Evolutionary conservation across 2,329 filamentous ascomycete species (phyloP).

Genomic region (Microcyclosporella mali): DNA sequence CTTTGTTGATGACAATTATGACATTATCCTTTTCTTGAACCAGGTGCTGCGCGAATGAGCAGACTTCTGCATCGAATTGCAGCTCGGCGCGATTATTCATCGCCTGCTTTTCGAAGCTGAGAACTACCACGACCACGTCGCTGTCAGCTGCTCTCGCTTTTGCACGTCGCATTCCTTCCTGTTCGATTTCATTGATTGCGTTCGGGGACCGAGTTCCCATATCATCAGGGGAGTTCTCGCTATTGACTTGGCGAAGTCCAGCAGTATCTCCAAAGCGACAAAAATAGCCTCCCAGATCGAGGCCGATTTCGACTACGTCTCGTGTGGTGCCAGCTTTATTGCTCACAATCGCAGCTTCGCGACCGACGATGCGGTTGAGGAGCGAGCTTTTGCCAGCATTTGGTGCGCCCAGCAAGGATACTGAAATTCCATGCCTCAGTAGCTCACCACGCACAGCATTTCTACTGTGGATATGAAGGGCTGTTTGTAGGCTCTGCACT

Average conservation of each 20-base stretch:
- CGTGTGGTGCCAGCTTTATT: constrained; percentile 87
- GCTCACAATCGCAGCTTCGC: constrained; percentile 93
- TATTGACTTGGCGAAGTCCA: constrained; percentile 55
- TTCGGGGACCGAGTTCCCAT: constrained; percentile 6
- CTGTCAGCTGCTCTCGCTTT: constrained; percentile 74
- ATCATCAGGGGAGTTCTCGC: constrained; percentile 1
- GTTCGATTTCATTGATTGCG: constrained; percentile 66
- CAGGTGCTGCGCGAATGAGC: constrained; percentile 48
- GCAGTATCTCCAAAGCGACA: constrained; percentile 96
- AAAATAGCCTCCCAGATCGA: constrained; percentile 84
- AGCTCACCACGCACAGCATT: constrained; percentile 80
- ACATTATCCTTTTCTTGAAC: constrained; percentile 46
- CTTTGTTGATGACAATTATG: constrained; percentile 58
- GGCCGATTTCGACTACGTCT: constrained; percentile 84
- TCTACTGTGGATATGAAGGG: constrained; percentile 63
- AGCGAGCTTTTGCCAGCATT: constrained; percentile 94
- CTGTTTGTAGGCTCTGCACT: constrained; percentile 54
- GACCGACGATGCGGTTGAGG: constrained; percentile 80
- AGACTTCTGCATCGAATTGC: constrained; percentile 50
- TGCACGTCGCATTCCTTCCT: constrained; percentile 84
- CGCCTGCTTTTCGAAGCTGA: constrained; percentile 57
- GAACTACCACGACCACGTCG: constrained; percentile 76
- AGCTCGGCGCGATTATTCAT: constrained; percentile 9
- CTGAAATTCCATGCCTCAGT: constrained; percentile 73
- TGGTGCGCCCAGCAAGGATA: constrained; percentile 82